phyloP scores from a whole-genome alignment of 208 protist species.

The Trypanosoma platydactyli region DNA sequence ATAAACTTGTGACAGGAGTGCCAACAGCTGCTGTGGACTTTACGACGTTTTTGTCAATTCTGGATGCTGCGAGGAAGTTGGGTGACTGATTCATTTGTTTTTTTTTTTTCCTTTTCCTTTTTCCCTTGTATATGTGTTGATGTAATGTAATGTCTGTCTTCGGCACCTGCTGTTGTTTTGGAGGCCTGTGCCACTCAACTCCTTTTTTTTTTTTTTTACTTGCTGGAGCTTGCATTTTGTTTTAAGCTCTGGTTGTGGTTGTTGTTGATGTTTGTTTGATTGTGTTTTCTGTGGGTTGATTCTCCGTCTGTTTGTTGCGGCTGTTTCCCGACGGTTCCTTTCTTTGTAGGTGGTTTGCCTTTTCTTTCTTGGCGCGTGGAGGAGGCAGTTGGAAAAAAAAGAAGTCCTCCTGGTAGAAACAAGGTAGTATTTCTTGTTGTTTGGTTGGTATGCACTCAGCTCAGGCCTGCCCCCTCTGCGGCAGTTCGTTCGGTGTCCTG shows the following conservation, averaged over 20 bases:
- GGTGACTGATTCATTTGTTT: slow-evolving; percentile 32
- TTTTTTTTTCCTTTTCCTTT: slow-evolving; percentile 9
- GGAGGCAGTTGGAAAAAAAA: too few species aligned
- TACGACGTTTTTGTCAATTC: slow-evolving; percentile 63
- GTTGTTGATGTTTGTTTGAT: not conserved
- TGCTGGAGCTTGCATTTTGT: too few species aligned
- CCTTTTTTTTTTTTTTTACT: too few species aligned
- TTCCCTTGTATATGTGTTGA: not conserved
- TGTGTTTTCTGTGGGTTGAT: not conserved
- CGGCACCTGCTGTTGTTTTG: not conserved
- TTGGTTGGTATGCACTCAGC: slow-evolving; percentile 1
- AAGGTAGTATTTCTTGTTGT: too few species aligned
- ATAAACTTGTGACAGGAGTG: slow-evolving; percentile 74
- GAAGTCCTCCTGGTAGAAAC: too few species aligned
- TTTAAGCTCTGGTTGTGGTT: not conserved
- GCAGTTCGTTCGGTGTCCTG: slow-evolving; percentile 44
- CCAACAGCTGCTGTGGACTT: slow-evolving; percentile 72
- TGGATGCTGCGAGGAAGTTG: slow-evolving; percentile 41
- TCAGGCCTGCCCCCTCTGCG: slow-evolving; percentile 47
- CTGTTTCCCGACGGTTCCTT: not conserved
- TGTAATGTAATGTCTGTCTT: not conserved
- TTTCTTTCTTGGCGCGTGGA: too few species aligned
- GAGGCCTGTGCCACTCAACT: not conserved
- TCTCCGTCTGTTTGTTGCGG: slow-evolving; percentile 7
- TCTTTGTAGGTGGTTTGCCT: not conserved